Evolutionary conservation across 352 stramenopile species (phyloP), one percentile per base, ranked within the genome.

Genomic region (Globisporangium carolinianum): DNA sequence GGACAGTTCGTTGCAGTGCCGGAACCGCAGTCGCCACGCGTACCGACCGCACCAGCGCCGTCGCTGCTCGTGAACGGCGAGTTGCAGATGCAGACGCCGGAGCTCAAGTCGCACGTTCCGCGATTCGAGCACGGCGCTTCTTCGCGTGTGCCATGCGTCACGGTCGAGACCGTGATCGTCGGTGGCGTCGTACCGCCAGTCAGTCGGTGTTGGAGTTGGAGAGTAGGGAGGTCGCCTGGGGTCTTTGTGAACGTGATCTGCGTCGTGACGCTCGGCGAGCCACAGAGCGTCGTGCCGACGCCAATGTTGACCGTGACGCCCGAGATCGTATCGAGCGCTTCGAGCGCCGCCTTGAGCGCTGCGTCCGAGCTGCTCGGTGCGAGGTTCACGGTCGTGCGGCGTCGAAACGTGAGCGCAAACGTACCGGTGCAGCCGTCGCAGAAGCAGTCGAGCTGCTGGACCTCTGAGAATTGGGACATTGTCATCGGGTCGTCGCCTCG

Each of bases 121-220:
- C 71, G 74, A 63, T 97, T 97, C 0, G 87, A 92, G 66, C 94
- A 98, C 65, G 95, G 73, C 5, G 53, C 62, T 45, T 81, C 71
- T 45, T 86, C 78, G 3, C 73, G 74, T 0, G 71, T 87, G 17
- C 81, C 81, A 18, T 68, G 56, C 11, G 63, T 65, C 11, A 56
- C 48, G 0, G 60, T 42, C 9, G 55, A 51, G 36, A 74, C 38
- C 4, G 57, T 62, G 46, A 74, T 50, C 35, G 57, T 6, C 11
- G 65, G 35, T 0, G 58, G 47, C 0, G 60, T 38, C 4, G 52
- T 63, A 3, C 55, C 66, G 4, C 67, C 69, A 32, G 58, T 71
- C 14, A 88, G 66, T 4, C 65, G 66, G 51, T 71, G 79, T 15
- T 79, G 64, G 51, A 91, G 51, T 59, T 82, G 69, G 5, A 91